These are phyloP conservation scores for Boletus sp. DNA, from an alignment of 1,284 basidiomycete genomes.

Conservation along the genomic window DNA sequence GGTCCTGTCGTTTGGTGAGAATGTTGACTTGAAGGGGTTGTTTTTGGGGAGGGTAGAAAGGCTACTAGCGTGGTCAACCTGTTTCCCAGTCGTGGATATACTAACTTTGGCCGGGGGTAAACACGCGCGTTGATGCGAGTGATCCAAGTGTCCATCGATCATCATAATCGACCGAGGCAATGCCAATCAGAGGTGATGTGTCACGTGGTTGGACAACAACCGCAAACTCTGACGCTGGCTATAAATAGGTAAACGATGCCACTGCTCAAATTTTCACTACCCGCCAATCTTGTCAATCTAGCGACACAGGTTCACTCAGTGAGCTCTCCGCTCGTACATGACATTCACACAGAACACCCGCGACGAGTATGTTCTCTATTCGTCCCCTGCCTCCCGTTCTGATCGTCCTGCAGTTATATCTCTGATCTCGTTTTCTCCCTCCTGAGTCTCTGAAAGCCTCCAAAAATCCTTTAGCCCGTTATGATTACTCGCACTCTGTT, in stretches of 20 bases:
- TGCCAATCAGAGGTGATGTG: not conserved
- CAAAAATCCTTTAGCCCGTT: slow-evolving; percentile 5
- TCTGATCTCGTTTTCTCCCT: slow-evolving; percentile 84
- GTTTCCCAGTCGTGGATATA: too few species aligned
- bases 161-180: too few species aligned
- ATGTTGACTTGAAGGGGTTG: too few species aligned
- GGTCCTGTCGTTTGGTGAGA: too few species aligned
- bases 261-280: slow-evolving; percentile 7
- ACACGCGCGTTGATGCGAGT: too few species aligned
- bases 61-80: too few species aligned
- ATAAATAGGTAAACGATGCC: slow-evolving; percentile 14
- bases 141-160: too few species aligned
- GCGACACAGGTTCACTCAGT: not conserved
- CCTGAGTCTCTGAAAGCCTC: slow-evolving; percentile 48
- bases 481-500: slow-evolving; percentile 60
- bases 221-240: slow-evolving; percentile 7
- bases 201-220: slow-evolving; percentile 17
- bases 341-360: slow-evolving; percentile 78
- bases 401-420: slow-evolving; percentile 56
- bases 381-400: slow-evolving; percentile 5
- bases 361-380: slow-evolving; percentile 62
- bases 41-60: too few species aligned
- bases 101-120: too few species aligned
- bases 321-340: slow-evolving; percentile 57
- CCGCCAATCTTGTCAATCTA: too few species aligned